These are phyloP conservation scores for Dalbergia cultrata DNA, from an alignment of 306 rosid genomes.

Conservation along the genomic window DNA sequence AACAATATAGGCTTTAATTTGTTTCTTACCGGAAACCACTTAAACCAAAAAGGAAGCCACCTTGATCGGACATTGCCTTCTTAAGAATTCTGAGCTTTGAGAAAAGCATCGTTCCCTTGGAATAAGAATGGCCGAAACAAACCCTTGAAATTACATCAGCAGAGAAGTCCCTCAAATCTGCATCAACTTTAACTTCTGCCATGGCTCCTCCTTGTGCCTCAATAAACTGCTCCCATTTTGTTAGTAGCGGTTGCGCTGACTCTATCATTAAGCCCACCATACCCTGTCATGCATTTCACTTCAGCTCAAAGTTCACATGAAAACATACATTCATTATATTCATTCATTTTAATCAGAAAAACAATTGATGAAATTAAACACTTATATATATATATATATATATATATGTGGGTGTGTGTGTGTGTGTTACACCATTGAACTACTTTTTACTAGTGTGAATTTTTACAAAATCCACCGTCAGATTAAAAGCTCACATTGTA, in stretches of 20 bases:
- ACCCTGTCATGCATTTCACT: conserved; percentile 59
- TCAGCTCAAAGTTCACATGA: not conserved
- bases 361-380: too few species aligned
- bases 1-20: not conserved
- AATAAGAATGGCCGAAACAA: conserved; percentile 86
- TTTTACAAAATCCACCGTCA: too few species aligned
- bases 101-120: conserved; percentile 77
- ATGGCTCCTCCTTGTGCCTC: conserved; percentile 51
- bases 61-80: conserved; percentile 58
- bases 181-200: conserved; percentile 81
- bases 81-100: conserved; percentile 81
- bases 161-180: conserved; percentile 70
- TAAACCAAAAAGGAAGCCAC: conserved; percentile 71
- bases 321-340: not conserved
- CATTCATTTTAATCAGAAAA: too few species aligned
- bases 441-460: too few species aligned
- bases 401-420: too few species aligned
- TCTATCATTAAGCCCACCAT: conserved; percentile 83
- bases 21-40: conserved; percentile 59
- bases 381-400: too few species aligned
- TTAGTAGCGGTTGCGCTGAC: conserved; percentile 64
- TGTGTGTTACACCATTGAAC: too few species aligned
- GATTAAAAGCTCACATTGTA: too few species aligned
- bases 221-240: conserved; percentile 70
- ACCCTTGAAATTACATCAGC: conserved; percentile 94